phyloP scores from a whole-genome alignment of 2,329 filamentous ascomycete genomes.

The Nakataea oryzae region DNA sequence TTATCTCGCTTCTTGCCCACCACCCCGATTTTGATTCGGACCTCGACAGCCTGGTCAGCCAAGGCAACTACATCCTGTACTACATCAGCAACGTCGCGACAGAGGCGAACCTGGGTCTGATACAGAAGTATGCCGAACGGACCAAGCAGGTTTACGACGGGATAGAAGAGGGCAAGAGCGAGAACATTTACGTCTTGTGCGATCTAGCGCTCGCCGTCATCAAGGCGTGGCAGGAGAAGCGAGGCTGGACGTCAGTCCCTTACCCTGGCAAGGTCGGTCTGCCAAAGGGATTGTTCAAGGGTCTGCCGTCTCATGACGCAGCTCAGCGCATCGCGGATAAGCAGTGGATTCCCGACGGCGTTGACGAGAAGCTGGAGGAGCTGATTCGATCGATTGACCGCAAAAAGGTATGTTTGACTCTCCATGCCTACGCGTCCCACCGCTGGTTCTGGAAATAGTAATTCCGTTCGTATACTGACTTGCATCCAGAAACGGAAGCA shows the following conservation, averaged over 20 bases:
- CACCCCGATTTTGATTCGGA: constrained; percentile 76
- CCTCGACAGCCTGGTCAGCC: constrained; percentile 63
- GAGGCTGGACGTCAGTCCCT: constrained; percentile 76
- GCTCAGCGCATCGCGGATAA: constrained; percentile 82
- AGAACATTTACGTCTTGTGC: constrained; percentile 75
- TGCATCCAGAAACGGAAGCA: constrained; percentile 44
- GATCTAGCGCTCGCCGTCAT: constrained; percentile 79
- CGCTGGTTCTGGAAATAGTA: background rate
- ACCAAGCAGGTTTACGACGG: constrained; percentile 85
- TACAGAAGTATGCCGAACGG: constrained; percentile 85
- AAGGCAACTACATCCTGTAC: constrained; percentile 81
- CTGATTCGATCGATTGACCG: constrained; percentile 55
- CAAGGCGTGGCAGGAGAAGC: constrained; percentile 75
- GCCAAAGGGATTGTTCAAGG: constrained; percentile 67
- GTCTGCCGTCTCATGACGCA: constrained; percentile 63
- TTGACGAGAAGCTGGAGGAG: constrained; percentile 68
- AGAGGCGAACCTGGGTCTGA: constrained; percentile 76
- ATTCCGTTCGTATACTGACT: background rate
- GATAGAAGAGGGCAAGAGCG: constrained; percentile 52
- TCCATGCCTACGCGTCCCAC: too few species aligned
- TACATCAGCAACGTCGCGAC: constrained; percentile 76
- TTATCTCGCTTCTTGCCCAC: constrained; percentile 82
- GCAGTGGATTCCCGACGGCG: constrained; percentile 68
- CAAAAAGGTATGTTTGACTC: constrained; percentile 52
- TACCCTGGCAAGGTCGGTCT: constrained; percentile 74